Evolutionary conservation across 1,284 basidiomycete species (phyloP).

Genomic region (Ceratobasidium sp.): DNA sequence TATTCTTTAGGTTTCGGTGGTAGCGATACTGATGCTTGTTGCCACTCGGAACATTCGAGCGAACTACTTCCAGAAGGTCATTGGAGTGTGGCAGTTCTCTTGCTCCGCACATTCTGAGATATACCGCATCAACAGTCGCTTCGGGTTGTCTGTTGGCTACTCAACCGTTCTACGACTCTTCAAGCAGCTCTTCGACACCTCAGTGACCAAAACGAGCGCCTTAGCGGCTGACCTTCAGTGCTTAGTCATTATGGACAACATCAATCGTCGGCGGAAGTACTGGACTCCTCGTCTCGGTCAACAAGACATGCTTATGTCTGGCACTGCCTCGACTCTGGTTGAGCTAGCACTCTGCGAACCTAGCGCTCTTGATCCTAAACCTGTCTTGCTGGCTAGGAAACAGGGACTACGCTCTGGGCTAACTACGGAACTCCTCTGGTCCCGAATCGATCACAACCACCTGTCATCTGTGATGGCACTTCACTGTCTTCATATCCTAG

Average conservation of each 20-base stretch:
- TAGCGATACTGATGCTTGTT: background rate
- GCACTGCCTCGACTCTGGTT: slow-evolving; percentile 11
- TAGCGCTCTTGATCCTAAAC: background rate
- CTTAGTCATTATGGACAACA: slow-evolving; percentile 23
- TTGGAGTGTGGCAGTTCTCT: background rate
- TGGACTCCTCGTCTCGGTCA: slow-evolving; percentile 10
- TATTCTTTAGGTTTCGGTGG: slow-evolving; percentile 14
- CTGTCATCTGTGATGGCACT: slow-evolving; percentile 3
- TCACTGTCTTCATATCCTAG: background rate
- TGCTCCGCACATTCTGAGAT: too few relatives aligned
- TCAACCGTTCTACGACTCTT: too few relatives aligned
- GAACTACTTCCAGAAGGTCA: slow-evolving; percentile 30
- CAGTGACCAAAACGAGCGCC: background rate
- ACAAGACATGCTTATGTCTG: background rate
- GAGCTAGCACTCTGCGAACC: background rate
- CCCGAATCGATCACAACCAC: slow-evolving; percentile 3
- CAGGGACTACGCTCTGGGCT: background rate
- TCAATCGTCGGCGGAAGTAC: slow-evolving; percentile 3
- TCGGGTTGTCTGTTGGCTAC: too few relatives aligned
- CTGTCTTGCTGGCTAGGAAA: background rate
- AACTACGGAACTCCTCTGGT: background rate
- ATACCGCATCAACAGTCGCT: too few relatives aligned
- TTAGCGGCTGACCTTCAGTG: background rate
- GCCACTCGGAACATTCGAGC: background rate
- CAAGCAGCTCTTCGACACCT: too few relatives aligned